phyloP scores from a whole-genome alignment of 2,329 filamentous ascomycete genomes.

The Xylaria hypoxylon region DNA sequence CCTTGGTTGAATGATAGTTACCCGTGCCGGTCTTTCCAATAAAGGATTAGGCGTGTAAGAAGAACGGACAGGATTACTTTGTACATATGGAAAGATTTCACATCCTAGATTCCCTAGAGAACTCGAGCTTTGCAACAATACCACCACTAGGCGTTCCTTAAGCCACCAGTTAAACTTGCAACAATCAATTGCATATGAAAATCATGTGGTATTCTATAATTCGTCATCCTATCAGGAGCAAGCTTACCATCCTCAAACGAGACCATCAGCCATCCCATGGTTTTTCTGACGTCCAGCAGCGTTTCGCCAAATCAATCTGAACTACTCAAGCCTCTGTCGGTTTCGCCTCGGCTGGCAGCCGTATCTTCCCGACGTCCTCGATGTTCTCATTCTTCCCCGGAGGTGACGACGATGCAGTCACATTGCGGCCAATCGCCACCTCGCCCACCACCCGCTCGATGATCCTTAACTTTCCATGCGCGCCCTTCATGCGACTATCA shows the following conservation, averaged over 20 bases:
- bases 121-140: constrained; percentile 25
- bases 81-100: constrained; percentile 47
- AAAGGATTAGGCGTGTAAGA: constrained; percentile 45
- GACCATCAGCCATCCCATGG: neutral
- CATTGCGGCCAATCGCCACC: constrained; percentile 29
- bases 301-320: neutral
- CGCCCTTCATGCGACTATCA: constrained; percentile 85
- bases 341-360: constrained; percentile 19
- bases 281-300: neutral
- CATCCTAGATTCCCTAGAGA: constrained; percentile 48
- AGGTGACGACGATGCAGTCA: constrained; percentile 14
- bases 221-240: neutral
- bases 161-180: constrained; percentile 11
- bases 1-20: constrained; percentile 55
- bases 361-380: constrained; percentile 44
- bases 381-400: constrained; percentile 46
- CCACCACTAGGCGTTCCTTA: constrained; percentile 11
- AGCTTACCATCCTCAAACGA: neutral
- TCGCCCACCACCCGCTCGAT: constrained; percentile 76
- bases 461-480: constrained; percentile 84
- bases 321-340: constrained; percentile 6
- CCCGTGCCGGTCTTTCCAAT: constrained; percentile 73
- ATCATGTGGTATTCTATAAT: constrained; percentile 1
- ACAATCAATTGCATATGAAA: neutral
- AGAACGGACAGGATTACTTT: constrained; percentile 37